phyloP scores from a whole-genome alignment of 169 alveolate genomes.

The Cryptosporidium baileyi region DNA sequence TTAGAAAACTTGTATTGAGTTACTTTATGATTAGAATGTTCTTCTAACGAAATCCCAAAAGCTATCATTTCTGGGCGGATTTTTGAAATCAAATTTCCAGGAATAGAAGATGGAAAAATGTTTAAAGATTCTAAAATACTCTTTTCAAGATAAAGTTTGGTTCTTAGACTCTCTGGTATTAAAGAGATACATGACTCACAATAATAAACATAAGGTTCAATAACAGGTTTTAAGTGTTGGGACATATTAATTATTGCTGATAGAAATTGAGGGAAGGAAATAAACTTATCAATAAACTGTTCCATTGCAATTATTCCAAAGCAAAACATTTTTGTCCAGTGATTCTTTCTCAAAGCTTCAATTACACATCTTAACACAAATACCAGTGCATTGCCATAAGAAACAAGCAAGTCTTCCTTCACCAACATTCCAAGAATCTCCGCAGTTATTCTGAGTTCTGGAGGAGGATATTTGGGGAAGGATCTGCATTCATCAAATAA shows the following conservation, averaged over 20 bases:
- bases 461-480: conserved; percentile 85
- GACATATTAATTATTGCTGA: conserved; percentile 65
- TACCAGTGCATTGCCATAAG: conserved; percentile 61
- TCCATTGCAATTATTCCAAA: conserved; percentile 78
- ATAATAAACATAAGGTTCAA: conserved; percentile 13
- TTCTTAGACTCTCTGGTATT: conserved; percentile 27
- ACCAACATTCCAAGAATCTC: conserved; percentile 81
- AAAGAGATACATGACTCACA: conserved; percentile 33
- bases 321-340: conserved; percentile 72
- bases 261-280: conserved; percentile 69
- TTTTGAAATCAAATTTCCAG: conserved; percentile 1
- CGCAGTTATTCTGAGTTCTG: conserved; percentile 84
- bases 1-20: background rate
- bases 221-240: conserved; percentile 19
- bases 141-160: conserved; percentile 19
- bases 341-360: conserved; percentile 75
- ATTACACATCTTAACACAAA: conserved; percentile 76
- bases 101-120: background rate
- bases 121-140: background rate
- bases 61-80: conserved; percentile 21
- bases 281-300: conserved; percentile 61
- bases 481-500: conserved; percentile 84
- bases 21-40: background rate
- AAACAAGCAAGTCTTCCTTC: conserved; percentile 64
- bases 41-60: background rate